Evolutionary conservation across 2,329 filamentous ascomycete genomes (phyloP).

Genomic region (Ophiostoma himal-ulmi): DNA sequence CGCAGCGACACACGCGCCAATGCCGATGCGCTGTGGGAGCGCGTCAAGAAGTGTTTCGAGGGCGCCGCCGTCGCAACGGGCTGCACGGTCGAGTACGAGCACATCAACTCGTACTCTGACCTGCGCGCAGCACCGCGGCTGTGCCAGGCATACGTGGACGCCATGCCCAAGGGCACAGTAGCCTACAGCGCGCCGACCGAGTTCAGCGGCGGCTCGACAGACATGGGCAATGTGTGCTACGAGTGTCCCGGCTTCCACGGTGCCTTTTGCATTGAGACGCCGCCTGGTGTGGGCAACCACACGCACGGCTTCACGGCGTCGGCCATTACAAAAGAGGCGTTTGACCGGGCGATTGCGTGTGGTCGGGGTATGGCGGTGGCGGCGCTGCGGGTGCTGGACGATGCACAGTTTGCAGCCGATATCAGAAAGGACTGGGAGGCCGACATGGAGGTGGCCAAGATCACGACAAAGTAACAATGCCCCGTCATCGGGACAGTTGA

Average conservation of each 20-base stretch:
- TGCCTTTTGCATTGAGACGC: slow-evolving; percentile 37
- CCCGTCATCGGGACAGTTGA: too few relatives aligned
- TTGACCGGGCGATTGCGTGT: slow-evolving; percentile 33
- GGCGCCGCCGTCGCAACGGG: slow-evolving; percentile 35
- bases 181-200: slow-evolving; percentile 29
- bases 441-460: slow-evolving; percentile 33
- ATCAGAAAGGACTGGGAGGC: slow-evolving; percentile 30
- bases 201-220: slow-evolving; percentile 33
- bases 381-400: slow-evolving; percentile 30
- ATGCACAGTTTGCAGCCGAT: slow-evolving; percentile 27
- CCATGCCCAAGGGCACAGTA: slow-evolving; percentile 32
- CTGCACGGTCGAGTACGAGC: slow-evolving; percentile 31
- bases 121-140: slow-evolving; percentile 32
- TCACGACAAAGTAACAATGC: not conserved
- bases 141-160: slow-evolving; percentile 30
- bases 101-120: slow-evolving; percentile 33
- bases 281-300: slow-evolving; percentile 37
- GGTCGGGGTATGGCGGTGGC: slow-evolving; percentile 34
- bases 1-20: slow-evolving; percentile 38
- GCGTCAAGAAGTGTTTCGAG: slow-evolving; percentile 34
- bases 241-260: slow-evolving; percentile 41
- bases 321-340: slow-evolving; percentile 36
- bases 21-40: slow-evolving; percentile 31
- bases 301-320: slow-evolving; percentile 39
- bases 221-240: slow-evolving; percentile 42